These are phyloP conservation scores for Boehmeria nivea DNA, from an alignment of 306 rosid species.

Conservation along the genomic window DNA sequence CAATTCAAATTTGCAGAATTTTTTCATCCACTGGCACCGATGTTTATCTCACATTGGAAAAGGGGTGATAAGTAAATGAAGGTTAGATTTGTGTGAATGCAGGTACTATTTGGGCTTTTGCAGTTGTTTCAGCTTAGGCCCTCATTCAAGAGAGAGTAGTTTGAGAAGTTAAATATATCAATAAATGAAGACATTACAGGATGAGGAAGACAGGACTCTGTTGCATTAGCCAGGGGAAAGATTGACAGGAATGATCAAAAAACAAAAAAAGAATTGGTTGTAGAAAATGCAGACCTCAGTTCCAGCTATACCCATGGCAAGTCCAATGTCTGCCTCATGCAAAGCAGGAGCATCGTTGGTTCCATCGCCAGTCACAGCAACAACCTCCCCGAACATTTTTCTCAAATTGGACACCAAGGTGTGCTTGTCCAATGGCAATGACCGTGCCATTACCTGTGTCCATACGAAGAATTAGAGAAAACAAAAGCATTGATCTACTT, in stretches of 20 bases:
- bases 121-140: no score
- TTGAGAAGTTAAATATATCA: no score
- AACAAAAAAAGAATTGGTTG: background rate
- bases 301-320: slow-evolving; percentile 99
- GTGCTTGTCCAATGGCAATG: slow-evolving; percentile 77
- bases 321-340: slow-evolving; percentile 93
- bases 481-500: slow-evolving; percentile 6
- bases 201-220: background rate
- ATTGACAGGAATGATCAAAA: background rate
- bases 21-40: no score
- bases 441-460: slow-evolving; percentile 92
- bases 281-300: slow-evolving; percentile 59
- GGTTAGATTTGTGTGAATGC: no score
- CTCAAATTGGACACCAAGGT: slow-evolving; percentile 65
- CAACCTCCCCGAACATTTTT: slow-evolving; percentile 67
- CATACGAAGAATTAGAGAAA: slow-evolving; percentile 25
- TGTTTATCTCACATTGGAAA: no score
- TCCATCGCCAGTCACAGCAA: slow-evolving; percentile 98
- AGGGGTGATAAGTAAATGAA: no score
- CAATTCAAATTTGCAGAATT: no score
- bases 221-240: background rate
- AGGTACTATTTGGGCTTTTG: no score
- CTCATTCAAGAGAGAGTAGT: no score
- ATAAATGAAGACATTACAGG: background rate
- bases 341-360: slow-evolving; percentile 96